Conservation (phyloP, 208 protist species). For the Leishmania martiniquensis region DNA sequence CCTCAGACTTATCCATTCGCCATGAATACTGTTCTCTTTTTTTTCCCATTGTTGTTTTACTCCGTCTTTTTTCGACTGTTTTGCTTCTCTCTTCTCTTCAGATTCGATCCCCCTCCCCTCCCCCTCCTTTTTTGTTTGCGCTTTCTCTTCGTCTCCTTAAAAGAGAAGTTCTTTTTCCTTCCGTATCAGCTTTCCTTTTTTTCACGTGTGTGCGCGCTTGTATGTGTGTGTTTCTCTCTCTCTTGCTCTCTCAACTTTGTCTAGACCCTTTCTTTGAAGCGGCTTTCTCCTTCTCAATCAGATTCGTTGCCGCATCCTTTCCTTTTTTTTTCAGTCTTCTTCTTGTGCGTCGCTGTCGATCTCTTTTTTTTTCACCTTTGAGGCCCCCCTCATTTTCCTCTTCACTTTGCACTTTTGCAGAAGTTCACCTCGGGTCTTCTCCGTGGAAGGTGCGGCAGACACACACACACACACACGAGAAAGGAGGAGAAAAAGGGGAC, state of each 20-base stretch:
- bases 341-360: no score
- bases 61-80: not conserved
- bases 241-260: no score
- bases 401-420: not conserved
- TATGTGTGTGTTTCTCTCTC: no score
- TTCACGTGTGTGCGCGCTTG: no score
- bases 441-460: not conserved
- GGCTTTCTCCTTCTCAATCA: not conserved
- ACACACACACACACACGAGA: not conserved
- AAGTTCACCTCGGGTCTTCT: not conserved
- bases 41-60: constrained; percentile 2
- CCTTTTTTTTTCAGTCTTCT: not conserved
- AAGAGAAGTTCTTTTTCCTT: no score
- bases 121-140: no score
- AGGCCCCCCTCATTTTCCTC: not conserved
- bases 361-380: not conserved
- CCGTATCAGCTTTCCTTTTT: no score
- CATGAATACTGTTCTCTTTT: not conserved
- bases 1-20: not conserved
- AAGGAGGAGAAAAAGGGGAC: not conserved
- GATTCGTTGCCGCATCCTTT: not conserved
- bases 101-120: no score
- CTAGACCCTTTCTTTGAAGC: not conserved
- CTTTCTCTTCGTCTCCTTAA: no score
- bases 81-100: no score